These are phyloP conservation scores for Candolleomyces efflorescens DNA, from an alignment of 768 basidiomycete species.

Conservation along the genomic window DNA sequence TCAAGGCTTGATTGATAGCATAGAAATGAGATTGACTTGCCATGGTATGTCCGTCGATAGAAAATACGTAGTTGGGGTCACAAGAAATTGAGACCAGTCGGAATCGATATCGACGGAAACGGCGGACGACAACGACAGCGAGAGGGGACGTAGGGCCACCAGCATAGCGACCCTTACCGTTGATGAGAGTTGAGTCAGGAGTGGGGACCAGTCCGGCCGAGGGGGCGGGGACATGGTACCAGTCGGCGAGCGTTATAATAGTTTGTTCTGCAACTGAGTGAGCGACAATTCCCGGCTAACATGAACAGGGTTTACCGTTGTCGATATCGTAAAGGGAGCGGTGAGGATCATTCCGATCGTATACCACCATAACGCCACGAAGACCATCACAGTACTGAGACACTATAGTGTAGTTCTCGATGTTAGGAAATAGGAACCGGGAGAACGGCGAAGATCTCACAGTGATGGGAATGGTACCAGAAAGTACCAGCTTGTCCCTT, in stretches of 20 bases:
- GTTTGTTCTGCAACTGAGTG: slow-evolving; percentile 22
- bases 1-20: not conserved
- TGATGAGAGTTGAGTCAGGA: slow-evolving; percentile 38
- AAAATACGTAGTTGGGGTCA: slow-evolving; percentile 38
- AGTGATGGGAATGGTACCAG: slow-evolving; percentile 37
- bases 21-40: slow-evolving; percentile 12
- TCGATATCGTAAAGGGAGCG: slow-evolving; percentile 33
- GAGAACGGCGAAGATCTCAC: slow-evolving; percentile 17
- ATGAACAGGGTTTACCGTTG: slow-evolving; percentile 19
- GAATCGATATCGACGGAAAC: slow-evolving; percentile 40
- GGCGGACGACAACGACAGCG: slow-evolving; percentile 32
- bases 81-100: slow-evolving; percentile 45
- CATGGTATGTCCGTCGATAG: slow-evolving; percentile 42
- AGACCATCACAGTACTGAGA: slow-evolving; percentile 57
- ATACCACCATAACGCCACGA: slow-evolving; percentile 44
- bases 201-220: slow-evolving; percentile 23
- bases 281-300: no score
- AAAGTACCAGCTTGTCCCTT: slow-evolving; percentile 37
- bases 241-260: slow-evolving; percentile 47
- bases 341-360: slow-evolving; percentile 37
- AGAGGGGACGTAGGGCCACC: slow-evolving; percentile 32
- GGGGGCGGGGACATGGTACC: slow-evolving; percentile 30
- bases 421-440: slow-evolving; percentile 11
- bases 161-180: slow-evolving; percentile 44
- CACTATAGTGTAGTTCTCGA: slow-evolving; percentile 17